phyloP scores from a whole-genome alignment of 1,284 basidiomycete species.

The Trichosporon sp. region DNA sequence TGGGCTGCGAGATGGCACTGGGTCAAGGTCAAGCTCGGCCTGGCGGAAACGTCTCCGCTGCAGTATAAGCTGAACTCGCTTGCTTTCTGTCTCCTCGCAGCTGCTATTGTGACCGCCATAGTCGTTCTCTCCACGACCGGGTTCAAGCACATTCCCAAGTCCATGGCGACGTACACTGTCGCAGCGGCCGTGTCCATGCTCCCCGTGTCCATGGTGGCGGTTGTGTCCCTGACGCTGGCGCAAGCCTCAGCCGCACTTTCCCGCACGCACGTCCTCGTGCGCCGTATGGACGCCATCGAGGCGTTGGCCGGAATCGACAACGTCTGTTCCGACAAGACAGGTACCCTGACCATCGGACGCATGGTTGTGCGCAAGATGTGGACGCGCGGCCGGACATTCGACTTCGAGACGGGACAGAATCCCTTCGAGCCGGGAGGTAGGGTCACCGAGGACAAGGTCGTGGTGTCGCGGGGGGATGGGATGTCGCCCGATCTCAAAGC shows the following conservation, averaged over 20 bases:
- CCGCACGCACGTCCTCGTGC: conserved; percentile 59
- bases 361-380: conserved; percentile 65
- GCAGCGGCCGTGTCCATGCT: conserved; percentile 63
- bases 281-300: conserved; percentile 61
- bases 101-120: conserved; percentile 64
- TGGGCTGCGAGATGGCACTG: conserved; percentile 54
- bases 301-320: conserved; percentile 66
- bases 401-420: conserved; percentile 55
- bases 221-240: conserved; percentile 57
- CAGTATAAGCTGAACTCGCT: conserved; percentile 67
- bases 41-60: conserved; percentile 63
- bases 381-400: conserved; percentile 58
- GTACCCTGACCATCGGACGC: conserved; percentile 65
- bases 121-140: conserved; percentile 64
- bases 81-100: conserved; percentile 65
- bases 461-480: conserved; percentile 21
- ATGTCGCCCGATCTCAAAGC: conserved; percentile 44
- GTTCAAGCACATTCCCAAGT: conserved; percentile 57
- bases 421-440: conserved; percentile 58
- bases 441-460: conserved; percentile 45
- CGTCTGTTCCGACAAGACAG: conserved; percentile 68
- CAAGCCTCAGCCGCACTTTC: conserved; percentile 57
- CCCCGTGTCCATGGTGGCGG: conserved; percentile 60
- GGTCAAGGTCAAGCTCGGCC: conserved; percentile 56
- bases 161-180: conserved; percentile 59